Evolutionary conservation across 768 basidiomycete genomes (phyloP).

Genomic region (Mycena vitilis): DNA sequence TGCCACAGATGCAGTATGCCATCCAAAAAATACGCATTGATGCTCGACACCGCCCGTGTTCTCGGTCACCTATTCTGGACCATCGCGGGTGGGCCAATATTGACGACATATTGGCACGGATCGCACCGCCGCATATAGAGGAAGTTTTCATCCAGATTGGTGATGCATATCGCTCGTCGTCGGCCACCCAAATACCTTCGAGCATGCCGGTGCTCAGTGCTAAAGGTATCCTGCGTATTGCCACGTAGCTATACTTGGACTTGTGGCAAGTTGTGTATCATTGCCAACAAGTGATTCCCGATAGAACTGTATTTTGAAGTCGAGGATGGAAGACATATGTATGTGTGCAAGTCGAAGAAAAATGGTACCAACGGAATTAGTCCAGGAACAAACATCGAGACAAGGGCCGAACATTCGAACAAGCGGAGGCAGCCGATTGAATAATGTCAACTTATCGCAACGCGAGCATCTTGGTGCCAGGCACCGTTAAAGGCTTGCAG

Average conservation of each 20-base stretch:
- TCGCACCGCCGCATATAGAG: not conserved
- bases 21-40: conserved; percentile 21
- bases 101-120: conserved; percentile 16
- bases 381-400: not conserved
- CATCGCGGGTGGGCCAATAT: conserved; percentile 10
- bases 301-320: not conserved
- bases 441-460: not conserved
- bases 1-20: conserved; percentile 15
- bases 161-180: not conserved
- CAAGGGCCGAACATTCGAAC: conserved; percentile 12
- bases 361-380: not conserved
- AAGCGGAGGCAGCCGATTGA: no score
- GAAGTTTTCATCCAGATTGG: conserved; percentile 18
- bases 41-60: conserved; percentile 17
- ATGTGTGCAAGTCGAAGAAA: no score
- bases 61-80: conserved; percentile 3
- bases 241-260: conserved; percentile 19
- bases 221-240: conserved; percentile 7
- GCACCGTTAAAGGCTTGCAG: conserved; percentile 10
- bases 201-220: conserved; percentile 15
- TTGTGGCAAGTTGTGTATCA: conserved; percentile 18
- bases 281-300: not conserved
- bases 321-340: no score
- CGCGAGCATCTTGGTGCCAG: not conserved
- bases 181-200: conserved; percentile 2